Conservation (phyloP, 768 basidiomycete species). For the Ramaria sp. region DNA sequence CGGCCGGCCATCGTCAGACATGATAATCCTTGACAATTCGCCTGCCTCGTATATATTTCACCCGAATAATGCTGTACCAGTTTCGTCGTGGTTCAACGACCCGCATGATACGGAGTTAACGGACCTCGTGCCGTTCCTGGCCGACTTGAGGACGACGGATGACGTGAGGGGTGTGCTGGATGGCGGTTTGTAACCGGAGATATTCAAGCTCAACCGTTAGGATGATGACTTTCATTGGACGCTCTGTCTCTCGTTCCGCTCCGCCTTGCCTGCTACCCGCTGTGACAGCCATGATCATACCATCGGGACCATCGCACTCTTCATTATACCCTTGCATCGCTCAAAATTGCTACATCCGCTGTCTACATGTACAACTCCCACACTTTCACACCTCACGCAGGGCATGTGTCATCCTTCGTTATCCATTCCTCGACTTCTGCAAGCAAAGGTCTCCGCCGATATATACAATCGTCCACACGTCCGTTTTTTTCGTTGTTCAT, state of each 20-base stretch:
- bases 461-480: background rate
- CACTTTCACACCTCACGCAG: background rate
- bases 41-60: conserved; percentile 99
- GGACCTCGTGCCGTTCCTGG: conserved; percentile 88
- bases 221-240: background rate
- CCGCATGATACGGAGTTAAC: conserved; percentile 97
- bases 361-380: background rate
- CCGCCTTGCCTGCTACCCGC: background rate
- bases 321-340: background rate
- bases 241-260: background rate
- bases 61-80: conserved; percentile 96
- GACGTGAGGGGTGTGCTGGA: conserved; percentile 91
- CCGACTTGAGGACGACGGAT: conserved; percentile 73
- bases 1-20: conserved; percentile 86
- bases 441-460: background rate
- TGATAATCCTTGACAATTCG: conserved; percentile 97
- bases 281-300: background rate
- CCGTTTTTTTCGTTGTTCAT: background rate
- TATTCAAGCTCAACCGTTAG: background rate
- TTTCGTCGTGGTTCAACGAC: conserved; percentile 99
- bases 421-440: background rate
- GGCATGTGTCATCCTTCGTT: background rate
- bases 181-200: conserved; percentile 53
- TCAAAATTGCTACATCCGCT: background rate
- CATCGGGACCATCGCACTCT: background rate